Base-by-base conservation (phyloP, 208 protist species). In the Naegleria fowleri region DNA sequence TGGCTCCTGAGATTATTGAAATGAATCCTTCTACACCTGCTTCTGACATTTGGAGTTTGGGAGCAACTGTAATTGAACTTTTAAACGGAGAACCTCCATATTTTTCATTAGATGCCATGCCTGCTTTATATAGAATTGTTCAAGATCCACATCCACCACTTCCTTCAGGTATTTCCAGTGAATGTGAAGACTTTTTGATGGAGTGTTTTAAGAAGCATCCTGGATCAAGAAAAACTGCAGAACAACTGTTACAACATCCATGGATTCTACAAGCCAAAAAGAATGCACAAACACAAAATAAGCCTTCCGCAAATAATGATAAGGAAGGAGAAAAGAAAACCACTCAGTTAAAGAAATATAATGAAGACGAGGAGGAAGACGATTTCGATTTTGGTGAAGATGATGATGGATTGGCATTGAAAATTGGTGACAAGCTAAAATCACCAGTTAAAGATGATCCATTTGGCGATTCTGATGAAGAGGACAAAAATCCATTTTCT, bases 31-130 rank as follows among this genome's bases (percentile, higher is more conserved):
- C 83, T 16, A 84, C 83, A 29, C 29, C 41, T 59, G 85, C 11
- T 6, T 92, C 90, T 48, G 91, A 92, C 33, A 93, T 93, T 51
- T 93, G 92, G 92, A 85, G 41, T 51, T 16, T 93, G 5, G 92
- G 91, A 40, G 97, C 94, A 86, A 98, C 97, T 15, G 92, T 98
- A 4, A 97, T 98, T 41, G 97, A 98, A 91, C 91, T 98, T 13
- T 88, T 98, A 22, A 97, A 93, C 13, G 97, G 97, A n/a, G 67
- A 90, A 67, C 97, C 97, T 51, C 97, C 97, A 22, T 98, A 98
- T 91, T 98, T 97, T 88, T 95, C 97, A 33, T 88, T 98, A 16
- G 36, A 75, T 51, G 19, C 33, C 6, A 79, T 90, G 48, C 55
- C 51, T 38, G 87, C 87, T n/a, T 36, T 40, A 0, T 90, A 79